Conservation (phyloP, 2,329 filamentous ascomycete species). For the Gaeumannomyces sp. region DNA sequence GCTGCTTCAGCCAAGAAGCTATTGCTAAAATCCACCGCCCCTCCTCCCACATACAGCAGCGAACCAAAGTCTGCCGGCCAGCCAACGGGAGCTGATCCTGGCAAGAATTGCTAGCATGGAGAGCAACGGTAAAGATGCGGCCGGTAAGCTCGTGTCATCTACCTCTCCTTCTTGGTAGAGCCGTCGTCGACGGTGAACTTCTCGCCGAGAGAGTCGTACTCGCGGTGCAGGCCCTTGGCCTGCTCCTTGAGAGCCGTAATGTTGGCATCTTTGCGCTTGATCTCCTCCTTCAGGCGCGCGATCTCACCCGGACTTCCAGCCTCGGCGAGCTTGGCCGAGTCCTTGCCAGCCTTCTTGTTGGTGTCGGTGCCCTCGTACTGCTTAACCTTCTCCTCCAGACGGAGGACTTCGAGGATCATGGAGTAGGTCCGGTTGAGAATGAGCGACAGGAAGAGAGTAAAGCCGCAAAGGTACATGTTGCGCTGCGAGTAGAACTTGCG, state of each 20-base stretch:
- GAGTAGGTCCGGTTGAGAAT: constrained; percentile 99
- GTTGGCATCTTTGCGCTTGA: constrained; percentile 75
- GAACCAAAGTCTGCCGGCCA: background rate
- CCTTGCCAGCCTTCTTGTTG: constrained; percentile 45
- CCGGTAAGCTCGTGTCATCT: background rate
- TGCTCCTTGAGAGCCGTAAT: constrained; percentile 90
- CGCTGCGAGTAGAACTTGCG: constrained; percentile 99
- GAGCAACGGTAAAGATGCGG: no score
- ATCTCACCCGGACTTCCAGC: constrained; percentile 74
- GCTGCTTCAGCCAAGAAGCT: background rate
- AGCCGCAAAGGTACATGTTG: constrained; percentile 99
- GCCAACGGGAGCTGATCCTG: background rate
- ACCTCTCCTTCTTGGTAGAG: constrained; percentile 47
- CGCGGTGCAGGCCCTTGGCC: constrained; percentile 70
- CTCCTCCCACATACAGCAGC: background rate
- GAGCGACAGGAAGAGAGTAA: constrained; percentile 96
- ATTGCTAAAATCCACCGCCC: no score
- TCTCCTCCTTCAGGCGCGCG: constrained; percentile 59
- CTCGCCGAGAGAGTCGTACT: constrained; percentile 82
- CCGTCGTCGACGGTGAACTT: constrained; percentile 57
- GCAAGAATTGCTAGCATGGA: background rate
- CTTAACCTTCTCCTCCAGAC: constrained; percentile 89
- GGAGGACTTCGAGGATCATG: constrained; percentile 88
- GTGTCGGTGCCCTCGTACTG: constrained; percentile 60
- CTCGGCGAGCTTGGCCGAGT: constrained; percentile 60